phyloP scores from a whole-genome alignment of 352 stramenopile genomes.

The Globisporangium paroecandrum region DNA sequence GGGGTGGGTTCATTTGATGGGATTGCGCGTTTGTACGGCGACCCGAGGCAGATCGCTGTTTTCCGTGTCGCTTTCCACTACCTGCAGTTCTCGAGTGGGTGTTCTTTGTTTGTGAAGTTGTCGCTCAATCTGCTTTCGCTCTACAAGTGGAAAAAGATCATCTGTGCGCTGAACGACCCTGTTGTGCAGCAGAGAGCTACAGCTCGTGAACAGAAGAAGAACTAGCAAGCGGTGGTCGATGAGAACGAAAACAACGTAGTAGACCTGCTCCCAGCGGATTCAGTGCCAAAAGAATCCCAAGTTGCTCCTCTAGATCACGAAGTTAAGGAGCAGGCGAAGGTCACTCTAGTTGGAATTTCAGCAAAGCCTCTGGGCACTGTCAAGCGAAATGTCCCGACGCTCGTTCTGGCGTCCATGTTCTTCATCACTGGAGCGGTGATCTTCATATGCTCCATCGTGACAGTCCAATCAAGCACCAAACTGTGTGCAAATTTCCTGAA shows the following conservation, averaged over 20 bases:
- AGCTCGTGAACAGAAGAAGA: background rate
- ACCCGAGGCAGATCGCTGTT: conserved; percentile 19
- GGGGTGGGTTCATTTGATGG: conserved; percentile 14
- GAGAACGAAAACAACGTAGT: too few species aligned
- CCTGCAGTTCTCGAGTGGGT: conserved; percentile 18
- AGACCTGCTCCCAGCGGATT: background rate
- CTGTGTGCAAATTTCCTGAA: conserved; percentile 7
- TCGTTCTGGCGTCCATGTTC: conserved; percentile 8
- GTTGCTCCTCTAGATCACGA: too few species aligned
- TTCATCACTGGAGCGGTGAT: conserved; percentile 7
- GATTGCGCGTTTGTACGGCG: conserved; percentile 22
- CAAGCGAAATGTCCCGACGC: background rate
- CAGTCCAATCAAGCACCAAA: conserved; percentile 1
- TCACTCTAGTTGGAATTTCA: background rate
- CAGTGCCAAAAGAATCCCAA: background rate
- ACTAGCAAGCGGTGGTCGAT: background rate
- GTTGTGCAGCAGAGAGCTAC: background rate
- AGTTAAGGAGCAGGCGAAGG: background rate
- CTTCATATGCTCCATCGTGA: conserved; percentile 19
- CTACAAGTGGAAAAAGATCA: conserved; percentile 42
- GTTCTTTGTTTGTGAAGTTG: conserved; percentile 24
- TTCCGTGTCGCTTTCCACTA: conserved; percentile 20
- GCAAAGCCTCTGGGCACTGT: background rate
- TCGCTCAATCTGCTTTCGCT: conserved; percentile 36
- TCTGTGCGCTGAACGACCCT: conserved; percentile 11